Evolutionary conservation across 2,329 filamentous ascomycete genomes (phyloP), one percentile per base, ranked within the genome.

Genomic region (Sporothrix pseudoabietina): DNA sequence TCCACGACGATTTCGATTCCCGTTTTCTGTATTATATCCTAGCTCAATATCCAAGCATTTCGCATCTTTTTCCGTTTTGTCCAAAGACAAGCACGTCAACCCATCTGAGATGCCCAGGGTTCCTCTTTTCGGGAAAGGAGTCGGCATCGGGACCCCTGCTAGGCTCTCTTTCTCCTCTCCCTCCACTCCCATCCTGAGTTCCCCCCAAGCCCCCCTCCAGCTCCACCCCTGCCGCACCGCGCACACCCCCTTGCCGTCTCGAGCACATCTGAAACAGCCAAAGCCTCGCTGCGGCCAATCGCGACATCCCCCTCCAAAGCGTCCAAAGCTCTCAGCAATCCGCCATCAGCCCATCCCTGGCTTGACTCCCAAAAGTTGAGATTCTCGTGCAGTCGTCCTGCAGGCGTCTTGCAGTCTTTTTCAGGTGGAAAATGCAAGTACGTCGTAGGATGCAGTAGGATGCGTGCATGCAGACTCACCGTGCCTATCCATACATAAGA

Each of bases 181-280:
- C 32, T 39, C 12, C 59, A 19, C n/a, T 35, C 59, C 61, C 22
- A 49, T 49, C 52, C 52, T 26, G 52, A 54, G 12, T 12, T 35
- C 35, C 35, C 35, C 35, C 26, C 26, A 2, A 26, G 26, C 26
- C 26, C 14, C 14, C 44, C 44, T 49, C 44, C 44, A 49, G 12
- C 44, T 49, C 57, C 32, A 63, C 59, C 61, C 39, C 39, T 66
- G 61, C 69, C 41, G 69, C 69, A 39, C 44, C 44, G 41, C 44
- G 32, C 66, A 49, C 44, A 49, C 19, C 69, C 69, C 54, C 69
- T 57, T 72, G 59, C 71, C 71, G 57, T 63, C 47, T 72, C 55
- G 47, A 66, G 71, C 30, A 71, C 47, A 66, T 72, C 71, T 72
- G 71, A 72, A 72, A 72, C 30, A 54, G 59, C n/a, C 44, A 55